Conservation (phyloP, 1,284 basidiomycete species). For the Tilletia caries region DNA sequence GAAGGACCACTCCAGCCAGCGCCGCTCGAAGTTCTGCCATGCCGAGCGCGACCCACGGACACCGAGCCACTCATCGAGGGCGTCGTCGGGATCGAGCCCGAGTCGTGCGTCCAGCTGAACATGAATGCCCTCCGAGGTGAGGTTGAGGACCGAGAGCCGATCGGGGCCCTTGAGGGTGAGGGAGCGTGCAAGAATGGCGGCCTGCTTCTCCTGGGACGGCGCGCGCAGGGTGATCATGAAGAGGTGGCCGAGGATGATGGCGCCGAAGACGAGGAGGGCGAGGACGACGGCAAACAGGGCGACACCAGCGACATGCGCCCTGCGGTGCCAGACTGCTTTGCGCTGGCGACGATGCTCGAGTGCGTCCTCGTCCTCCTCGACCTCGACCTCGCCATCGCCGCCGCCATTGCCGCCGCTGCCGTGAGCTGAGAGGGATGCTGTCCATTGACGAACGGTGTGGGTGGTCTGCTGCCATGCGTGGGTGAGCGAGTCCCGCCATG, state of each 20-base stretch:
- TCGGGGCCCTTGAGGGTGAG: conserved; percentile 43
- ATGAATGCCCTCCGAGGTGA: conserved; percentile 37
- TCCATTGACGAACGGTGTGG: not conserved
- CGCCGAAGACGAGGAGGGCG: conserved; percentile 25
- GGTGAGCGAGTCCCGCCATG: not conserved
- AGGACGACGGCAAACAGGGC: conserved; percentile 30
- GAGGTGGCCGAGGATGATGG: conserved; percentile 31
- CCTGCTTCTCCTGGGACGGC: conserved; percentile 31
- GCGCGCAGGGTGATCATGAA: conserved; percentile 32
- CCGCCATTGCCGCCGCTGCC: not conserved
- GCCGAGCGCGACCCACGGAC: conserved; percentile 27
- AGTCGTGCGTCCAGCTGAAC: conserved; percentile 42
- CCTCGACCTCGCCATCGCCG: not conserved
- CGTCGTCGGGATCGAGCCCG: conserved; percentile 41
- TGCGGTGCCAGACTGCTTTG: conserved; percentile 4
- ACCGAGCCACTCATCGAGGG: conserved; percentile 44
- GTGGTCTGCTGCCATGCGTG: conserved; percentile 5
- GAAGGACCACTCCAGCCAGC: conserved; percentile 43
- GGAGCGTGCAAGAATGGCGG: conserved; percentile 36
- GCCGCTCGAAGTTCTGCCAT: conserved; percentile 40
- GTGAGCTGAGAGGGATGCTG: not conserved
- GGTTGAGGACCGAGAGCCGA: conserved; percentile 36
- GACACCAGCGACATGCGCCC: conserved; percentile 23
- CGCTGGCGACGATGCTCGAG: not conserved
- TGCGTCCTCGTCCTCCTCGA: not conserved